Percentiles rank a stretch among this genome's conserved stretches.
phyloP scores from a whole-genome alignment of 176 grass and related monocot species.

The Triticum dicoccoides region DNA sequence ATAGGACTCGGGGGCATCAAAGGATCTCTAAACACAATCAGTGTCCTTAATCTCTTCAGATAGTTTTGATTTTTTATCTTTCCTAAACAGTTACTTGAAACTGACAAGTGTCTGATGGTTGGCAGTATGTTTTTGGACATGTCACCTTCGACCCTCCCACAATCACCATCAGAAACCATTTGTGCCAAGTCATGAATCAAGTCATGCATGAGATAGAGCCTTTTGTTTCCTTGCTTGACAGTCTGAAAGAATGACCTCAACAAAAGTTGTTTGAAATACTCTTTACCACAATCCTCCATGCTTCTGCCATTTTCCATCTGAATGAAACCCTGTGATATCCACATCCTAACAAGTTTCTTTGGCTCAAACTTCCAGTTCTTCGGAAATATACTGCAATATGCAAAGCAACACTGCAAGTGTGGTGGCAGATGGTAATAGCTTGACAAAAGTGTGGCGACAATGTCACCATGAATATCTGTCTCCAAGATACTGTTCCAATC shows the following conservation, averaged over 20 bases:
- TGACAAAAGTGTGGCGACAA: conserved; percentile 23
- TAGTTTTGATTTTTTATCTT: conserved; percentile 9
- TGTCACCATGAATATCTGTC: conserved; percentile 29
- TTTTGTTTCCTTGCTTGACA: neutral
- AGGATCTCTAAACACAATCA: conserved; percentile 37
- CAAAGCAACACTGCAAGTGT: conserved; percentile 40
- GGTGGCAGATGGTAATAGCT: conserved; percentile 48
- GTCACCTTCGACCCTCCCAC: conserved; percentile 30
- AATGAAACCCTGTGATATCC: conserved; percentile 59
- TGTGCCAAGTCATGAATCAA: conserved; percentile 54
- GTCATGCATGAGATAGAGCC: conserved; percentile 39
- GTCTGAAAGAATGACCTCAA: conserved; percentile 50
- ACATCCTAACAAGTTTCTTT: conserved; percentile 45
- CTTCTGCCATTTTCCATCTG: conserved; percentile 9
- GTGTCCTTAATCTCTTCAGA: conserved; percentile 37
- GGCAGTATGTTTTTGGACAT: conserved; percentile 12
- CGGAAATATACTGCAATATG: conserved; percentile 57
- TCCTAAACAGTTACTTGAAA: conserved; percentile 32
- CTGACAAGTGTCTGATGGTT: conserved; percentile 43
- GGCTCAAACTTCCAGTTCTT: conserved; percentile 46
- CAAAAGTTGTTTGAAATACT: conserved; percentile 51
- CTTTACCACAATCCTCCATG: conserved; percentile 42
- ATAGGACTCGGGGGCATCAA: conserved; percentile 5
- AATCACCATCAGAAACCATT: conserved; percentile 48
- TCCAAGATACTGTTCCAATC: conserved; percentile 33